Base-by-base conservation (phyloP, 73 alveolate genomes). In the Loxodes magnus region DNA sequence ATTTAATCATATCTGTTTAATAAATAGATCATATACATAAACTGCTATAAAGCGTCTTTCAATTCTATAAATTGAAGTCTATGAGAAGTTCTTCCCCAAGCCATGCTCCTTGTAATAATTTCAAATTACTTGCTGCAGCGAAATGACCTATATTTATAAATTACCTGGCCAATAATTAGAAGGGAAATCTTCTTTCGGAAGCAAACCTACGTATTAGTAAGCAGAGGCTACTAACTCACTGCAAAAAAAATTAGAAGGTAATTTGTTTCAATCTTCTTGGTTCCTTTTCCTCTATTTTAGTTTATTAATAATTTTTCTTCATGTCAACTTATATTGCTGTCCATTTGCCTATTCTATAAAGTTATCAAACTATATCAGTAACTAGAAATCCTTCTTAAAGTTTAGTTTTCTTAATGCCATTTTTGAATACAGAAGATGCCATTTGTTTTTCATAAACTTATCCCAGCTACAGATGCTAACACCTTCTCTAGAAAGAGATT, bases 211-310 rank as follows among this genome's bases (percentile, higher is more conserved):
- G 31, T 69, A 26, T 54, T 68, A 57, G 48, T 59, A 75, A 0
- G 79, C 83, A 29, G 68, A 43, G 6, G 90, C 90, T 0, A 69
- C 83, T 4, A 75, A 48, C 56, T 75, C 90, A 14, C 83, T 67
- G 20, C 90, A 75, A 44, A 75, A 75, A 58, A 29, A 66, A 7
- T 36, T 44, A 43, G 5, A 29, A 50, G 23, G 31, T 33, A 15
- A 25, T 28, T 58, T 16, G 14, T 58, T 25, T 39, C 71, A 20
- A 14, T 57, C 67, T n/a, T 39, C 56, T 22, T 60, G 57, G 35
- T 38, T 57, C 2, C 35, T 57, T 16, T n/a, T 19, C 7, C 34
- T 31, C 9, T 19, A 6, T 0, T 15, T 30, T 0, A 46, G 16
- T 33, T 19, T 10, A 50, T 52, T 63, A 5, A 53, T 7, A 5